Evolutionary conservation across 192 early-diverging fungal species (phyloP), one percentile per base, ranked within the genome.

Genomic region (Coemansia biformis): DNA sequence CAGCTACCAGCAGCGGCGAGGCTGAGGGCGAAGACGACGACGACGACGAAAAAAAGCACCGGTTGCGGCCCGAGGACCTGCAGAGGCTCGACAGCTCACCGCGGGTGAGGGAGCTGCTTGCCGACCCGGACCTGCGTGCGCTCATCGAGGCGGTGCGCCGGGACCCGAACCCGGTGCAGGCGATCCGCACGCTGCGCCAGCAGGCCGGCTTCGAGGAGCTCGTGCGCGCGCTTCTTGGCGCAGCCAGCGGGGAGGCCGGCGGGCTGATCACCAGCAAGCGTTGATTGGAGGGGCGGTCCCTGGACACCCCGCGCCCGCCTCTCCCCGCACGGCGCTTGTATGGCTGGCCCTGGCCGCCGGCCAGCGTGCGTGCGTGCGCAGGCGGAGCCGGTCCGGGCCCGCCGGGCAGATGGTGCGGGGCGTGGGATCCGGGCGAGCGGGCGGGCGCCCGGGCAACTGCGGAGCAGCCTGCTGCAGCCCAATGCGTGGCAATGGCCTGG

Each of bases 121-220:
- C 47, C 32, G 40, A 62, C 16, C 70, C 70, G 0, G 38, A 47
- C 7, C 31, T 30, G 11, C 54, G 70, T 4, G 52, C 54, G 15
- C 50, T 74, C 17, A 28, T 66, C 15, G 54, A 65, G 22, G 46
- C 50, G 8, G 70, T 62, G 21, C 32, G 53, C 28, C 51, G 36
- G 6, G 59, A 66, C 29, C 45, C 46, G 5, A 47, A 58, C 48
- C 70, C 70, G 0, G 44, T 54, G 4, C 62, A 65, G 46, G 54
- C 63, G 11, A 58, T 74, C 24, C 70, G 63, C 33, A 30, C 43
- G 18, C 32, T 66, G 48, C 62, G 70, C 15, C 70, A 66, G 36
- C 62, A 53, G 15, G 22, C 70, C 1, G 70, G 61, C 13, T 74
- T 74, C 18, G 70, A 74, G 39, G 35, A 42, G 22, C 54, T 74